Evolutionary conservation across 441 rosid genomes (phyloP), one percentile per base, ranked within the genome.

Genomic region (Geranium incanum): DNA sequence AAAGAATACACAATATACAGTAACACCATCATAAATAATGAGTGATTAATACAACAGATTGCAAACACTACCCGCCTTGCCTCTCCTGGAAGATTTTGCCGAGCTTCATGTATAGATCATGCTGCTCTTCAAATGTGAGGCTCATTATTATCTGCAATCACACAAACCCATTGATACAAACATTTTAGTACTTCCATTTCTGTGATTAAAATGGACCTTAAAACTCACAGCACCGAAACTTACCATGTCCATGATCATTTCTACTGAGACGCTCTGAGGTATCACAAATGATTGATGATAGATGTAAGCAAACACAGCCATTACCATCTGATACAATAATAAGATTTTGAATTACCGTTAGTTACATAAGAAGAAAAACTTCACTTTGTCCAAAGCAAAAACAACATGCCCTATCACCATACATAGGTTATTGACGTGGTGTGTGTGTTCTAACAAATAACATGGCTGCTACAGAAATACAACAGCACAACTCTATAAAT

Each of bases 281-380:
- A 79, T 81, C 23, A 91, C 77, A 75, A 93, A 93, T 2, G 96
- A 89, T 77, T 93, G 96, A 74, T 88, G 92, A 75, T 88, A 93
- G 75, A 93, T 88, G 75, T 87, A 93, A 37, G 96, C 94, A 78
- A 91, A 93, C 41, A 91, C 98, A 1, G 98, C 98, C 96, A 93
- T 93, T 81, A 91, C 91, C 98, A 93, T 93, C 98, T 93, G 65
- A 19, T 21, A 84, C 75, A 78, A 36, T 28, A 16, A 72, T 41
- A 18, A 36, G 36, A 36, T 18, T 28, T 28, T 28, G 33, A 28
- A 28, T 28, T 28, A 28, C 6, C 28, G 71, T 48, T 69, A 72
- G 41, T 15, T 16, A 41, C 12, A 68, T 1, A 28, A 28, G 33
- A 28, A 28, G 33, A 28, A 28, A 28, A 1, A 28, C 33, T 28